Percentiles rank a stretch among this genome's conserved stretches.
Evolutionary conservation across 2,329 filamentous ascomycete species (phyloP).

Genomic region (Bipolaris oryzae): DNA sequence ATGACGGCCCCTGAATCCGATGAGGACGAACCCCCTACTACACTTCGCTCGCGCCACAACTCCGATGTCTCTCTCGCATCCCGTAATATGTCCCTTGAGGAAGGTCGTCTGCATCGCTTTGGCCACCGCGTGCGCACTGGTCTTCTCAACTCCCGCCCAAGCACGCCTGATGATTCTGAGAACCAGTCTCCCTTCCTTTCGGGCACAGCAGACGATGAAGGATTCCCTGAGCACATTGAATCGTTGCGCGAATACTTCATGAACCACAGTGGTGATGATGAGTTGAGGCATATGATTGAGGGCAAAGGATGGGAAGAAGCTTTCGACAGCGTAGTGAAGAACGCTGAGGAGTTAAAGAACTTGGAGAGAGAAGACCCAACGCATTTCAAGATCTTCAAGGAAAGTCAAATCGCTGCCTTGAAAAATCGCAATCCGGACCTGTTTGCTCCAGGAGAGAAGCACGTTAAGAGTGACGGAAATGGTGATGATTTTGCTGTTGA

Average conservation of each 20-base stretch:
- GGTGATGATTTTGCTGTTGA: constrained; percentile 13
- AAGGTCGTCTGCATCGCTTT: constrained; percentile 72
- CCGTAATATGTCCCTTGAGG: constrained; percentile 68
- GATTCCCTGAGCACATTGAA: constrained; percentile 52
- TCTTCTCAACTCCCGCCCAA: constrained; percentile 55
- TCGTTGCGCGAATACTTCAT: constrained; percentile 69
- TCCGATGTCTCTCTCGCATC: constrained; percentile 72
- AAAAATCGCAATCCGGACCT: constrained; percentile 43
- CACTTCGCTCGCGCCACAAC: constrained; percentile 62
- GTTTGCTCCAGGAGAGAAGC: constrained; percentile 18
- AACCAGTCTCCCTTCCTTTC: constrained; percentile 33
- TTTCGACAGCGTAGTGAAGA: constrained; percentile 67
- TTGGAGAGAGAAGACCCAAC: constrained; percentile 56
- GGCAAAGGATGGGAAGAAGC: constrained; percentile 66
- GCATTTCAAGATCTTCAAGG: constrained; percentile 41
- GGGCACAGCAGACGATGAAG: constrained; percentile 42
- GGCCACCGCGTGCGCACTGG: constrained; percentile 70
- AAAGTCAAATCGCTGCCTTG: constrained; percentile 47
- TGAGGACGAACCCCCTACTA: constrained; percentile 50
- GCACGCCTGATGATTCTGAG: constrained; percentile 20
- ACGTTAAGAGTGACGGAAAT: background rate
- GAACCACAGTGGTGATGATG: constrained; percentile 65
- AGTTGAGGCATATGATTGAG: constrained; percentile 60
- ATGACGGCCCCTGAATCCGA: constrained; percentile 45
- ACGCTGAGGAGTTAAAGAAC: constrained; percentile 68